Percentiles rank a stretch among this genome's conserved stretches.
These are phyloP conservation scores for Penicillium atrosanguineum DNA, from an alignment of 495 filamentous ascomycete genomes.

Conservation along the genomic window DNA sequence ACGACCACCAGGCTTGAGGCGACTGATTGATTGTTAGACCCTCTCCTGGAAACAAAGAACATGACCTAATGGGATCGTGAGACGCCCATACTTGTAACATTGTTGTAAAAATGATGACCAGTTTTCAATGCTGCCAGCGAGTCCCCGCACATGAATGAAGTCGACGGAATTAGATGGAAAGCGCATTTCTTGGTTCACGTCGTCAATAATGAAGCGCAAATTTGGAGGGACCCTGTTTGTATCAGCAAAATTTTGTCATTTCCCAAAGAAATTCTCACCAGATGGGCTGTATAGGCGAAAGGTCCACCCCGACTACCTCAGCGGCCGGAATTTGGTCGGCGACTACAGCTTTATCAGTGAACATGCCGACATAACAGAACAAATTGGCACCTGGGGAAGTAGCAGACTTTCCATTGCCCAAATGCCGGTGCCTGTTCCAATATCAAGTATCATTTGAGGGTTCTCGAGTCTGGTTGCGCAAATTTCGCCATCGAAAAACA, in stretches of 20 bases:
- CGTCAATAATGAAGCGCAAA: constrained; percentile 32
- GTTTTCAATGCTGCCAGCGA: constrained; percentile 32
- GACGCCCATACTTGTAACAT: constrained; percentile 17
- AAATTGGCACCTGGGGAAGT: too few species aligned
- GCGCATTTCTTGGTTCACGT: constrained; percentile 33
- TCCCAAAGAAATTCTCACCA: constrained; percentile 19
- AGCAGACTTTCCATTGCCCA: constrained; percentile 47
- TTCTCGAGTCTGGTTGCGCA: constrained; percentile 21
- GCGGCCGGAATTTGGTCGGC: constrained; percentile 18
- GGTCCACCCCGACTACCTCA: constrained; percentile 41
- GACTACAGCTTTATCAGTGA: constrained; percentile 1
- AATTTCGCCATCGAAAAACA: constrained; percentile 12
- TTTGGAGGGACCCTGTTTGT: constrained; percentile 31
- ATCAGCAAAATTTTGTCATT: background rate
- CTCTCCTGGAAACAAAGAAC: too few species aligned
- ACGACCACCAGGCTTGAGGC: constrained; percentile 24
- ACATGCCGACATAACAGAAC: too few species aligned
- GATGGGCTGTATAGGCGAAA: constrained; percentile 51
- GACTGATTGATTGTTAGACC: background rate
- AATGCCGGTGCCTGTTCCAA: constrained; percentile 51
- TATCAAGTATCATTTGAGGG: constrained; percentile 43
- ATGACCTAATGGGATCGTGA: too few species aligned
- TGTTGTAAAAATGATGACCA: constrained; percentile 21
- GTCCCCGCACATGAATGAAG: constrained; percentile 35
- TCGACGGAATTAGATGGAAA: constrained; percentile 34